A percentile compares a stretch with the other conserved stretches of the same genome.
Evolutionary conservation across 2,329 filamentous ascomycete genomes (phyloP).

Genomic region (Paecilomyces dactylethromorphus): DNA sequence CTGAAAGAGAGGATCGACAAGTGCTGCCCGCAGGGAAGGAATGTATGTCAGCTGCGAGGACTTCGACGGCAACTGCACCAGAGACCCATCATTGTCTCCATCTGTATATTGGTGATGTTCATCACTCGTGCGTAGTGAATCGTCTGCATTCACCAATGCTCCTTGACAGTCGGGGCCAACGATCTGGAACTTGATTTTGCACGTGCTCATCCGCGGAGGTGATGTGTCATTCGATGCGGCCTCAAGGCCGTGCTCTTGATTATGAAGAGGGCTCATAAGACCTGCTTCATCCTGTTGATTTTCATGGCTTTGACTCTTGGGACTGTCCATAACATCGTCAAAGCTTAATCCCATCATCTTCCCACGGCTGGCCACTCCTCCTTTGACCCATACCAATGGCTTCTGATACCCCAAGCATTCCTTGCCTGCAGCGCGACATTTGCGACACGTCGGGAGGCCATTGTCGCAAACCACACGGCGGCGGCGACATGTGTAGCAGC

Average conservation of each 20-base stretch:
- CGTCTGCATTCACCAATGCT: background rate
- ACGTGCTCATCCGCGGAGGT: background rate
- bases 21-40: constrained; percentile 29
- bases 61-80: constrained; percentile 11
- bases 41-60: constrained; percentile 10
- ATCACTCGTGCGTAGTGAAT: background rate
- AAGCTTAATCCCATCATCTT: constrained; percentile 50
- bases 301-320: background rate
- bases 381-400: constrained; percentile 37
- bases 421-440: constrained; percentile 36
- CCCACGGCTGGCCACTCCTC: constrained; percentile 37
- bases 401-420: constrained; percentile 39
- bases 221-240: background rate
- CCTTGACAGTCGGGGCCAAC: background rate
- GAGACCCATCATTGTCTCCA: background rate
- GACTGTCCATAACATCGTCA: constrained; percentile 25
- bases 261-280: background rate
- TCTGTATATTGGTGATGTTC: background rate
- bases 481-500: constrained; percentile 39
- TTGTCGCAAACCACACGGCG: constrained; percentile 39
- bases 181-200: background rate
- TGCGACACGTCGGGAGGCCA: constrained; percentile 35
- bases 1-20: constrained; percentile 43
- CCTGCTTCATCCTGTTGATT: background rate
- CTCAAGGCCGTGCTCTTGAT: constrained; percentile 6